Evolutionary conservation across 164 flowering plant genomes (phyloP).

Genomic region (Tetracentron sinense): DNA sequence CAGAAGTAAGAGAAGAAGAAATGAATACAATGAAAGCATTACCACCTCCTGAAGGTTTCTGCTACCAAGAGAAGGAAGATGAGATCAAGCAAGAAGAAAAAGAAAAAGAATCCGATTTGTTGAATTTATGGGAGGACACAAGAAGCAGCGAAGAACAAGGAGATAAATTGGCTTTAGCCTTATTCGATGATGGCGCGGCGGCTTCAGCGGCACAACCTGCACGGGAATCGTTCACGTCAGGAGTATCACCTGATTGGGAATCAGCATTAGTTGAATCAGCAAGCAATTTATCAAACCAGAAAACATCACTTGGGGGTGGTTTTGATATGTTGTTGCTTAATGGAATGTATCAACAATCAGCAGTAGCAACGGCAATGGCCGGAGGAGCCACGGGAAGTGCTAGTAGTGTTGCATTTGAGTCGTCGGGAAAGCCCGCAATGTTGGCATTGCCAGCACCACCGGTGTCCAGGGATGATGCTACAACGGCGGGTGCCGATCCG

Average conservation of each 20-base stretch:
- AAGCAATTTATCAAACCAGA: constrained; percentile 34
- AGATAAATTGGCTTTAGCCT: constrained; percentile 57
- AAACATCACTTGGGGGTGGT: constrained; percentile 34
- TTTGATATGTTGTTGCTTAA: constrained; percentile 37
- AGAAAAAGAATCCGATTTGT: constrained; percentile 40
- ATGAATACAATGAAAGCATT: constrained; percentile 50
- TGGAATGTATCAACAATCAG: constrained; percentile 58
- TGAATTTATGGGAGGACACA: constrained; percentile 41
- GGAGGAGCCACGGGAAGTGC: constrained; percentile 40
- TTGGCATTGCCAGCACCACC: constrained; percentile 69
- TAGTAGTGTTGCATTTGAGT: constrained; percentile 63
- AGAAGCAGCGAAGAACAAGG: constrained; percentile 38
- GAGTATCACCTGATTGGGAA: constrained; percentile 70
- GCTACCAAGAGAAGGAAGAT: constrained; percentile 10
- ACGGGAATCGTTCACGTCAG: constrained; percentile 55
- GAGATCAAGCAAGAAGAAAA: constrained; percentile 9
- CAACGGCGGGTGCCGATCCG: constrained; percentile 36
- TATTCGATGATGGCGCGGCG: constrained; percentile 46
- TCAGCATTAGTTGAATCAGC: constrained; percentile 44
- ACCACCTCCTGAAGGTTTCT: constrained; percentile 53
- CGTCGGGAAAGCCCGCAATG: constrained; percentile 48
- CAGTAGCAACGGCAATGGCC: constrained; percentile 4
- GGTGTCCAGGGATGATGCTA: not conserved
- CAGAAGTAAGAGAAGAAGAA: constrained; percentile 28
- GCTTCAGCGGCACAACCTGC: constrained; percentile 17